A percentile compares a stretch with the other conserved stretches of the same genome.
Conservation (phyloP, 2,329 filamentous ascomycete species). For the Emericellopsis cladophorae region DNA sequence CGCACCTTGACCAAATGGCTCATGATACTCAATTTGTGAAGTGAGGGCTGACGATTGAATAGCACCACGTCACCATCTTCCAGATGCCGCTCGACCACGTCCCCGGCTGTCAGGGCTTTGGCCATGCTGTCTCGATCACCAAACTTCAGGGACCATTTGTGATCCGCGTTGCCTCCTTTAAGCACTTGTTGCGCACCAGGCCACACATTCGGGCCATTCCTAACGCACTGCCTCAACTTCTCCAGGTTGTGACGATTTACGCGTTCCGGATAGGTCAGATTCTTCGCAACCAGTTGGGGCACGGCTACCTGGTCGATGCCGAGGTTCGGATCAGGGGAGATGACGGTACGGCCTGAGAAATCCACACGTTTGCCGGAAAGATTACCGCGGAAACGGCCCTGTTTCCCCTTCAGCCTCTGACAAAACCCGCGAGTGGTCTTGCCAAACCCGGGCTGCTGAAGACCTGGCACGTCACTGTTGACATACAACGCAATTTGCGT, state of each 20-base stretch:
- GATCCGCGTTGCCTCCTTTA: slow-evolving; percentile 55
- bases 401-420: slow-evolving; percentile 91
- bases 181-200: slow-evolving; percentile 78
- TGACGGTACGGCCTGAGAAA: slow-evolving; percentile 94
- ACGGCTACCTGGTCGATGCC: slow-evolving; percentile 90
- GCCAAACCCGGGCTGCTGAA: slow-evolving; percentile 78
- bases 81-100: slow-evolving; percentile 86
- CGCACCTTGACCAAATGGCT: slow-evolving; percentile 88
- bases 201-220: slow-evolving; percentile 65
- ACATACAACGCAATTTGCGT: slow-evolving; percentile 96
- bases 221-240: slow-evolving; percentile 63
- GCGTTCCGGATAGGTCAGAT: slow-evolving; percentile 87
- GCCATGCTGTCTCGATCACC: slow-evolving; percentile 61
- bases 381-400: slow-evolving; percentile 93
- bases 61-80: slow-evolving; percentile 93
- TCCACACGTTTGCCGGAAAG: slow-evolving; percentile 96
- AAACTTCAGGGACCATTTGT: slow-evolving; percentile 66
- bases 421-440: slow-evolving; percentile 90
- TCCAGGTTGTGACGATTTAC: slow-evolving; percentile 76
- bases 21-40: slow-evolving; percentile 98
- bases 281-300: slow-evolving; percentile 83
- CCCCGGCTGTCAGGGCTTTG: slow-evolving; percentile 63
- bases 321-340: slow-evolving; percentile 91
- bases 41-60: slow-evolving; percentile 94
- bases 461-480: slow-evolving; percentile 87